These are phyloP conservation scores for Carpinus viminea DNA, from an alignment of 306 rosid genomes.

Conservation along the genomic window DNA sequence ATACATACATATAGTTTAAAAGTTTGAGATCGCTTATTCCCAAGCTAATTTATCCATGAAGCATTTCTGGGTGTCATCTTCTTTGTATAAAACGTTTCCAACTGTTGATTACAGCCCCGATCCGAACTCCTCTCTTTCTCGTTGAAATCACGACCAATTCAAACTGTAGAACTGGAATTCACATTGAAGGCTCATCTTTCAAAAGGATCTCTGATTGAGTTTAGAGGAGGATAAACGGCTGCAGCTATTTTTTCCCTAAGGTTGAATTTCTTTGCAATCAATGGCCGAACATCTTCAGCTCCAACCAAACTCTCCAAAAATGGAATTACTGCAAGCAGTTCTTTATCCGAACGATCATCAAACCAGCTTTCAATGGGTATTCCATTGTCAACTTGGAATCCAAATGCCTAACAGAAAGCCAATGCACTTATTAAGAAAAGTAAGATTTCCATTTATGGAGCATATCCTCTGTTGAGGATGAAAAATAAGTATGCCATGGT, in stretches of 20 bases:
- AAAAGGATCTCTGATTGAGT: constrained; percentile 53
- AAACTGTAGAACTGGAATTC: constrained; percentile 34
- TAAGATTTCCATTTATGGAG: not conserved
- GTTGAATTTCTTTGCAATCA: constrained; percentile 78
- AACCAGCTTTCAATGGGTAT: constrained; percentile 99
- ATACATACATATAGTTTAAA: constrained; percentile 5
- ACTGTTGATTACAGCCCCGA: constrained; percentile 31
- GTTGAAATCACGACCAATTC: constrained; percentile 26
- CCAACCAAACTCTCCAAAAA: constrained; percentile 94
- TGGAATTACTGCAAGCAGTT: constrained; percentile 70
- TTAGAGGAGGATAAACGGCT: constrained; percentile 63
- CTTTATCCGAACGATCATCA: constrained; percentile 82
- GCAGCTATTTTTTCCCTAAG: constrained; percentile 81
- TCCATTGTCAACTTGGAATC: constrained; percentile 98
- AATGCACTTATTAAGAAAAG: constrained; percentile 16
- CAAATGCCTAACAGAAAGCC: constrained; percentile 72
- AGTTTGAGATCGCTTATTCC: constrained; percentile 36
- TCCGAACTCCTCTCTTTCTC: constrained; percentile 11
- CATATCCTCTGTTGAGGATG: not conserved
- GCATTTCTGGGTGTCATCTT: constrained; percentile 16
- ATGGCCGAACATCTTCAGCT: constrained; percentile 92
- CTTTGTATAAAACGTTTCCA: constrained; percentile 27
- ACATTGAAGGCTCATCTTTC: constrained; percentile 43
- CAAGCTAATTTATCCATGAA: constrained; percentile 29
- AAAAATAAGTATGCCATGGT: not conserved